Percentiles rank a stretch among this genome's conserved stretches.
Evolutionary conservation across 805 yeast species (phyloP).

Genomic region (Zygotorulaspora florentina): DNA sequence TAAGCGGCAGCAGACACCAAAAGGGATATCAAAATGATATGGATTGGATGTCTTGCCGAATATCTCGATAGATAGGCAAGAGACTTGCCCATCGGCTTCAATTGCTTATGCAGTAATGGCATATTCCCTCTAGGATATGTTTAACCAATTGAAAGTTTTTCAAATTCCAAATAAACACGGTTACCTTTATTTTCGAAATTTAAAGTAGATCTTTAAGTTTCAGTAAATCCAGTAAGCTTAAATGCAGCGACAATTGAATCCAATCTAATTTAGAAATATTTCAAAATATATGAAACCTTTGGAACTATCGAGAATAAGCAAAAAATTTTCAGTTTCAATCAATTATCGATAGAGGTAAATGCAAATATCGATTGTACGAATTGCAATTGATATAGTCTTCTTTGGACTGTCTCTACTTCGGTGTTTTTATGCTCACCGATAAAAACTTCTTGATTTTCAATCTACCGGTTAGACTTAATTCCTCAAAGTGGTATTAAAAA

Average conservation of each 20-base stretch:
- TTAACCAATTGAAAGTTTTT: background rate
- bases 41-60: conserved; percentile 84
- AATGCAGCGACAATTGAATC: too few relatives aligned
- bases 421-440: background rate
- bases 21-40: conserved; percentile 68
- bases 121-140: conserved; percentile 9
- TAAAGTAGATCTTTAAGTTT: background rate
- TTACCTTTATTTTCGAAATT: too few relatives aligned
- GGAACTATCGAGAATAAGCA: conserved; percentile 10
- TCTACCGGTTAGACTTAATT: background rate
- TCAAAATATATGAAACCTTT: conserved; percentile 1
- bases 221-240: background rate
- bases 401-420: background rate
- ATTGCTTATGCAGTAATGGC: conserved; percentile 32
- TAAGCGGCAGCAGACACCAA: conserved; percentile 77
- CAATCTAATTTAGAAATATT: background rate
- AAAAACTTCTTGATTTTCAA: background rate
- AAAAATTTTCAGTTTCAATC: background rate
- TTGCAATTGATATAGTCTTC: background rate
- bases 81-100: conserved; percentile 32
- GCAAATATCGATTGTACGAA: background rate
- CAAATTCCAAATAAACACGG: background rate
- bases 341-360: background rate
- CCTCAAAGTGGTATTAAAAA: background rate
- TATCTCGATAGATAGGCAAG: conserved; percentile 47